Conservation (phyloP, 805 yeast species). For the Starmerella cellae region DNA sequence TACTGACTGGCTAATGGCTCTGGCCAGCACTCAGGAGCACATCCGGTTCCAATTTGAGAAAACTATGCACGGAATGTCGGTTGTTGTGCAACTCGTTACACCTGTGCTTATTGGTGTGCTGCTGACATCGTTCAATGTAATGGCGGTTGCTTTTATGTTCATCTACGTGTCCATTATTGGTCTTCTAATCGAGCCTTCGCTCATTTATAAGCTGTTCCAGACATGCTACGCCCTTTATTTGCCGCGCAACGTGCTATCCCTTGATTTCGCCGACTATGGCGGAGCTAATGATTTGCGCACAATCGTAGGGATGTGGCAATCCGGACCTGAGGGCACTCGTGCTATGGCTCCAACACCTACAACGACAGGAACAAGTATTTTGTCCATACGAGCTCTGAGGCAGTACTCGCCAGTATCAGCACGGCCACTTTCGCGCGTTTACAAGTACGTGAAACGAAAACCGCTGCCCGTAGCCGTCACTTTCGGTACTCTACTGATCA, state of each 20-base stretch:
- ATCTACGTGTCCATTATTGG: slow-evolving; percentile 9
- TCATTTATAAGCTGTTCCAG: slow-evolving; percentile 17
- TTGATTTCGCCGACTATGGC: not conserved
- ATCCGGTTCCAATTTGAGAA: slow-evolving; percentile 12
- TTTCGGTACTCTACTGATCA: slow-evolving; percentile 16
- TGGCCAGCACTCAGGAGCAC: slow-evolving; percentile 20
- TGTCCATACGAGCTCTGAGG: not conserved
- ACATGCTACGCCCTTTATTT: slow-evolving; percentile 22
- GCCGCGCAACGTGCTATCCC: slow-evolving; percentile 13
- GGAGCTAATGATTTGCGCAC: slow-evolving; percentile 8
- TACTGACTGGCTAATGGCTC: slow-evolving; percentile 21
- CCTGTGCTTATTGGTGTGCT: slow-evolving; percentile 14
- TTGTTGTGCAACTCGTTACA: slow-evolving; percentile 7
- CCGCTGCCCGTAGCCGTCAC: slow-evolving; percentile 20
- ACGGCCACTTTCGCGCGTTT: slow-evolving; percentile 14
- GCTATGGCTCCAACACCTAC: not conserved
- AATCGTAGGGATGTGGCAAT: slow-evolving; percentile 14
- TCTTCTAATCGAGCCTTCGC: slow-evolving; percentile 14
- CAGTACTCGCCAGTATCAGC: not conserved
- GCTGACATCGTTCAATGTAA: slow-evolving; percentile 3
- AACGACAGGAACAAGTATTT: not conserved
- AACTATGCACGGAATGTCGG: slow-evolving; percentile 11
- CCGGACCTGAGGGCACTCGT: not conserved
- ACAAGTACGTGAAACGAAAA: slow-evolving; percentile 14
- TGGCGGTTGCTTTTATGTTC: slow-evolving; percentile 4